phyloP scores from a whole-genome alignment of 257 asterid species.

The Solanum paucissectum region DNA sequence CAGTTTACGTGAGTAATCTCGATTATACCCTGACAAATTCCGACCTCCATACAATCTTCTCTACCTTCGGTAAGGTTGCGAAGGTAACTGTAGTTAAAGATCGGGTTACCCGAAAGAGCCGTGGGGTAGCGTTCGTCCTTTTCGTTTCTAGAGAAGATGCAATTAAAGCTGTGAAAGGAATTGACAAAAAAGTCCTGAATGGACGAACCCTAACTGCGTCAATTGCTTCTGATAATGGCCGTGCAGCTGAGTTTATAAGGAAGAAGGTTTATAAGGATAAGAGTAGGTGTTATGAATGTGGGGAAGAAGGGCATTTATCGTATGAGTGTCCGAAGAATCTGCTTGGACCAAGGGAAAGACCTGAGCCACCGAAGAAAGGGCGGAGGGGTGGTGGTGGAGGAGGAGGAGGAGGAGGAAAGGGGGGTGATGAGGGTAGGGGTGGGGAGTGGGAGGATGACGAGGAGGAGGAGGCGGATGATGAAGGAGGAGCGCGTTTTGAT shows the following conservation, averaged over 20 bases:
- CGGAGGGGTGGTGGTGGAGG: slow-evolving; percentile 34
- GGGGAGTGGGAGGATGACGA: slow-evolving; percentile 31
- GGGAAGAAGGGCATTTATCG: slow-evolving; percentile 85
- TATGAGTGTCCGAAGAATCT: slow-evolving; percentile 82
- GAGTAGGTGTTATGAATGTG: slow-evolving; percentile 93
- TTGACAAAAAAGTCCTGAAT: slow-evolving; percentile 61
- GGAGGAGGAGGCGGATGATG: slow-evolving; percentile 40
- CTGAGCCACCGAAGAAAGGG: slow-evolving; percentile 56
- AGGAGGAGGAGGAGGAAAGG: slow-evolving; percentile 4
- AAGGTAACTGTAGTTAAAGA: slow-evolving; percentile 87
- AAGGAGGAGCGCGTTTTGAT: slow-evolving; percentile 34
- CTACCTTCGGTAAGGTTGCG: slow-evolving; percentile 94
- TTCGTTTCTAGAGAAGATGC: slow-evolving; percentile 82
- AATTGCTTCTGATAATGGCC: slow-evolving; percentile 86
- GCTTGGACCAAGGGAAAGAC: slow-evolving; percentile 80
- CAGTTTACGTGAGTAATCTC: slow-evolving; percentile 82
- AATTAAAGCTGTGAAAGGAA: slow-evolving; percentile 51
- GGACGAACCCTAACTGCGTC: slow-evolving; percentile 83
- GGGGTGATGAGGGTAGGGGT: background rate
- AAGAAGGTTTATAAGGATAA: slow-evolving; percentile 79
- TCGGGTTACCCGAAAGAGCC: slow-evolving; percentile 73
- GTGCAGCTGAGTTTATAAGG: slow-evolving; percentile 83
- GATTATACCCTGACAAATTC: slow-evolving; percentile 84
- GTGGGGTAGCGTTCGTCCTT: slow-evolving; percentile 82
- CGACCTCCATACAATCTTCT: slow-evolving; percentile 85